Percentiles rank a stretch among this genome's conserved stretches.
Evolutionary conservation across 345 rosid species (phyloP).

Genomic region (Citrus maxima): DNA sequence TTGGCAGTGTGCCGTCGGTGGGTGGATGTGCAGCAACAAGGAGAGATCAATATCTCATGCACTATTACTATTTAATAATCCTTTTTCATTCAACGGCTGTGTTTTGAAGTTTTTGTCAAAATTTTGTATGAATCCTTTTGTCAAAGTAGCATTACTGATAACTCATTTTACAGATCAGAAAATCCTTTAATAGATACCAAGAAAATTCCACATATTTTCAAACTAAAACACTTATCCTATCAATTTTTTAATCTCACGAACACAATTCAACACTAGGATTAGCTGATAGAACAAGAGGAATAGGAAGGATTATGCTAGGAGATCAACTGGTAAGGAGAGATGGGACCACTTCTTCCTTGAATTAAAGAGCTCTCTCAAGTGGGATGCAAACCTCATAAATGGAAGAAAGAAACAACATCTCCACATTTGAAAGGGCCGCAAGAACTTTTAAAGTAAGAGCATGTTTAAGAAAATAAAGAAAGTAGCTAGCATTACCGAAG

Average conservation of each 20-base stretch:
- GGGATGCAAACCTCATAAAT: background rate
- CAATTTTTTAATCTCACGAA: background rate
- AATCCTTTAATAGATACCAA: background rate
- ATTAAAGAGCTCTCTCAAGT: background rate
- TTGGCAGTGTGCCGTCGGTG: too few species aligned
- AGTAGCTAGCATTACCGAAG: constrained; percentile 47
- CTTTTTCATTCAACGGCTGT: too few species aligned
- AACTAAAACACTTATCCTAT: background rate
- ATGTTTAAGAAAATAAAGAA: background rate
- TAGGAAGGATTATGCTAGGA: background rate
- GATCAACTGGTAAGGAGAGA: background rate
- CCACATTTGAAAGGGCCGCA: background rate
- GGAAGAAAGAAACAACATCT: background rate
- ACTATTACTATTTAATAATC: too few species aligned
- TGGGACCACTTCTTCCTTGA: background rate
- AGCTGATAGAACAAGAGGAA: background rate
- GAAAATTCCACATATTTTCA: background rate
- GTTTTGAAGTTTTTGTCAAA: too few species aligned
- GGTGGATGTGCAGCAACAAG: too few species aligned
- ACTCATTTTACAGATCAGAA: background rate
- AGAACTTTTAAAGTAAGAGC: background rate
- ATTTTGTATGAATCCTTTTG: background rate
- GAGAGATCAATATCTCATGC: too few species aligned
- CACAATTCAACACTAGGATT: background rate
- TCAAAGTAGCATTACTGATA: background rate